phyloP scores from a whole-genome alignment of 108 stramenopile genomes.

The Skeletonema menzelii region DNA sequence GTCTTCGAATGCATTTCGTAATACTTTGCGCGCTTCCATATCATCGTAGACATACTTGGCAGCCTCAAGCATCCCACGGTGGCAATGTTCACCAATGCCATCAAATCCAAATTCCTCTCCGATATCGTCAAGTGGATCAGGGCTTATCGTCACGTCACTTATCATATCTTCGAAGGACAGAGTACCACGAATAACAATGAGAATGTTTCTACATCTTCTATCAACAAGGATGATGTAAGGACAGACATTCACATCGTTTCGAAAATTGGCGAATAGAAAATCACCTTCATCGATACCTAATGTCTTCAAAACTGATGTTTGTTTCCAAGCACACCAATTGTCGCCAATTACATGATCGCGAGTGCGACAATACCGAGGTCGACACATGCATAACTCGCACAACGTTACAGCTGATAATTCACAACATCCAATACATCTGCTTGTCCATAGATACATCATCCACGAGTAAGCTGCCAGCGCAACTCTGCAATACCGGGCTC shows the following conservation, averaged over 20 bases:
- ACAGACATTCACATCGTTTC: slow-evolving; percentile 45
- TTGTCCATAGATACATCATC: slow-evolving; percentile 85
- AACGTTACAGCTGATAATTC: slow-evolving; percentile 22
- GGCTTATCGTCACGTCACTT: slow-evolving; percentile 86
- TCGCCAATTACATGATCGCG: slow-evolving; percentile 51
- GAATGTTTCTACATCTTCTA: slow-evolving; percentile 65
- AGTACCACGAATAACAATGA: slow-evolving; percentile 93
- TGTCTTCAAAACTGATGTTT: slow-evolving; percentile 66
- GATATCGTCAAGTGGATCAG: slow-evolving; percentile 68
- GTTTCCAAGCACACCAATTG: slow-evolving; percentile 71
- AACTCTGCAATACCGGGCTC: slow-evolving; percentile 73
- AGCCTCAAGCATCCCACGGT: slow-evolving; percentile 79
- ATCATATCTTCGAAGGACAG: slow-evolving; percentile 94
- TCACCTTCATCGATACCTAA: slow-evolving; percentile 77
- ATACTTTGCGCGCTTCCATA: slow-evolving; percentile 60
- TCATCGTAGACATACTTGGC: slow-evolving; percentile 86
- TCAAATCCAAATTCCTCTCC: slow-evolving; percentile 77
- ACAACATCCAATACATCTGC: slow-evolving; percentile 67
- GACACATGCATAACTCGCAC: slow-evolving; percentile 9
- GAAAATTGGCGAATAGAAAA: slow-evolving; percentile 87
- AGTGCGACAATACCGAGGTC: slow-evolving; percentile 16
- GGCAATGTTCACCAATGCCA: slow-evolving; percentile 74
- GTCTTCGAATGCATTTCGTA: slow-evolving; percentile 54
- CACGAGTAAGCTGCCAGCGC: slow-evolving; percentile 89
- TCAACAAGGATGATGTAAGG: not conserved